Evolutionary conservation across 148 eudicot genomes (phyloP).

Genomic region (Silene conica): DNA sequence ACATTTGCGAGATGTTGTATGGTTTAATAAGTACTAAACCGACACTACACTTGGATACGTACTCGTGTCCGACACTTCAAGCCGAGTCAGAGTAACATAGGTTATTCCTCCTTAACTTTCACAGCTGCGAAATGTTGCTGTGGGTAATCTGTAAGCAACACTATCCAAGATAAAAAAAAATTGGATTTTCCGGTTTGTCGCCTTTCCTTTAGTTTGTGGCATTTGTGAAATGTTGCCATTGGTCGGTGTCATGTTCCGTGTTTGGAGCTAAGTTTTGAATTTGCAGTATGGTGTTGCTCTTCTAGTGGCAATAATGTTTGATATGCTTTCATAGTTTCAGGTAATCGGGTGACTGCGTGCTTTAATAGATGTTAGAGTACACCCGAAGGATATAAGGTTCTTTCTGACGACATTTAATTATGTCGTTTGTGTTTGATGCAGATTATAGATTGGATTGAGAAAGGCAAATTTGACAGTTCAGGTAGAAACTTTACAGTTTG

Average conservation of each 20-base stretch:
- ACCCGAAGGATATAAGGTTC: not conserved
- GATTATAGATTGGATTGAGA: constrained; percentile 83
- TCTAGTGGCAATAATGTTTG: no score
- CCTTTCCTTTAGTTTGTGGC: no score
- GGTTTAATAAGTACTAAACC: no score
- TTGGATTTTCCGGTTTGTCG: no score
- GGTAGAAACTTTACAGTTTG: constrained; percentile 35
- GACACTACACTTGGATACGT: no score
- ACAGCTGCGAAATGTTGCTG: not conserved
- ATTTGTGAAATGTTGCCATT: not conserved
- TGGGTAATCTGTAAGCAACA: not conserved
- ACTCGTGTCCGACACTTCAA: no score
- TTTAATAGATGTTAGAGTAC: not conserved
- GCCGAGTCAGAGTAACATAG: no score
- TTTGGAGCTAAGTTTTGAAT: no score
- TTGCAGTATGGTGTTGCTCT: not conserved
- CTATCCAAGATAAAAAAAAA: not conserved
- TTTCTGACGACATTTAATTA: not conserved
- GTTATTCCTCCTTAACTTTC: not conserved
- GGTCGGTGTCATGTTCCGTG: not conserved
- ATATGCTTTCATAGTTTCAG: not conserved
- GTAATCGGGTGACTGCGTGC: not conserved
- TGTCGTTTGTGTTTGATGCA: constrained; percentile 27
- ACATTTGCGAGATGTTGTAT: no score
- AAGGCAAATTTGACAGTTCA: constrained; percentile 28